Percentiles rank a stretch among this genome's conserved stretches.
phyloP scores from a whole-genome alignment of 768 basidiomycete species.

The Leccinum incarnatum region DNA sequence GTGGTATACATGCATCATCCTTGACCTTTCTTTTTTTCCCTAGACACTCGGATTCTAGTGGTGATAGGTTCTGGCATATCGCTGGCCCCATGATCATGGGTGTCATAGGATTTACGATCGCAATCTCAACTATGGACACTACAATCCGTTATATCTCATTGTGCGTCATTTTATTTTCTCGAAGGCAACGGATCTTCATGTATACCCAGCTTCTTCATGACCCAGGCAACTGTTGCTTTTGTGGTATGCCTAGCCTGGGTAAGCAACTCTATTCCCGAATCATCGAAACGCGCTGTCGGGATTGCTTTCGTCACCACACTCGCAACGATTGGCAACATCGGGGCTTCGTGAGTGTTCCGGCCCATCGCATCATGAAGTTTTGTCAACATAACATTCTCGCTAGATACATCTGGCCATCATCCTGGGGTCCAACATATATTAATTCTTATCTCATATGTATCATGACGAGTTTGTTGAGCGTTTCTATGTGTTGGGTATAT shows the following conservation, averaged over 20 bases:
- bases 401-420: slow-evolving; percentile 62
- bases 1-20: not conserved
- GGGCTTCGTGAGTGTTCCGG: slow-evolving; percentile 60
- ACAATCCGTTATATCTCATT: slow-evolving; percentile 62
- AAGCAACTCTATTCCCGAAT: slow-evolving; percentile 62
- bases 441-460: slow-evolving; percentile 77
- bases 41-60: slow-evolving; percentile 68
- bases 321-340: slow-evolving; percentile 76
- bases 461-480: slow-evolving; percentile 46
- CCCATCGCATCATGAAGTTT: not conserved
- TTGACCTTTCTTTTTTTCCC: slow-evolving; percentile 4
- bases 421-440: slow-evolving; percentile 68
- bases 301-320: slow-evolving; percentile 78
- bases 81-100: slow-evolving; percentile 51
- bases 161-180: slow-evolving; percentile 32
- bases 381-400: not conserved
- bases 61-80: slow-evolving; percentile 75
- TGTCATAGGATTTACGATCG: slow-evolving; percentile 62
- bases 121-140: slow-evolving; percentile 59
- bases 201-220: slow-evolving; percentile 65
- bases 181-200: not conserved
- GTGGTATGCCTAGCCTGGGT: slow-evolving; percentile 59
- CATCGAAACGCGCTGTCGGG: slow-evolving; percentile 82
- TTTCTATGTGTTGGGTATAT: slow-evolving; percentile 49
- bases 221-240: slow-evolving; percentile 66